phyloP scores from a whole-genome alignment of 148 eudicot genomes.

The Amaranthus hypochondriacus region DNA sequence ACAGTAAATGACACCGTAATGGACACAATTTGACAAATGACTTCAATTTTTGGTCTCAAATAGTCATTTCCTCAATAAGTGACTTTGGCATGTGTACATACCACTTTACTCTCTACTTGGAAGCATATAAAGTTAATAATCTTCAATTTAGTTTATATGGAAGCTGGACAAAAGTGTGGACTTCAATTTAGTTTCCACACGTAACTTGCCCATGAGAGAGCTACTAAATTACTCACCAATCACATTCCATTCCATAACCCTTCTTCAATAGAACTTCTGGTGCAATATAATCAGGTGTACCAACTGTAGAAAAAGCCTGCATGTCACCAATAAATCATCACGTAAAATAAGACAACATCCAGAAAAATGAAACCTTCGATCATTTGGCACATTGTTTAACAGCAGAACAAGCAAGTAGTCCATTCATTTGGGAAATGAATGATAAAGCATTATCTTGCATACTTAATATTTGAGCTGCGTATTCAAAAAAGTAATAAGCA shows the following conservation, averaged over 20 bases:
- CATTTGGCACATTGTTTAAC: slow-evolving; percentile 5
- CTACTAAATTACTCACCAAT: slow-evolving; percentile 59
- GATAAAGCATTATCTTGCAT: neutral
- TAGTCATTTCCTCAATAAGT: too few relatives aligned
- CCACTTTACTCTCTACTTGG: too few relatives aligned
- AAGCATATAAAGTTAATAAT: too few relatives aligned
- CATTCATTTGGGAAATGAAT: slow-evolving; percentile 1
- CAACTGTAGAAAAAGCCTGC: slow-evolving; percentile 97
- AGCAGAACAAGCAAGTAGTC: neutral
- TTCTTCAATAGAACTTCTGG: slow-evolving; percentile 93
- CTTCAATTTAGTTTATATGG: neutral
- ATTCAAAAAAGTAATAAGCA: neutral
- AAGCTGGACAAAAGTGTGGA: neutral
- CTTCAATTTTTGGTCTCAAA: too few relatives aligned
- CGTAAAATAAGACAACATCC: slow-evolving; percentile 11
- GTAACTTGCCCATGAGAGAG: neutral
- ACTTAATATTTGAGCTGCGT: neutral
- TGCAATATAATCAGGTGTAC: slow-evolving; percentile 97
- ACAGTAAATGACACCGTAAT: too few relatives aligned
- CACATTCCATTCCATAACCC: slow-evolving; percentile 93
- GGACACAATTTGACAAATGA: too few relatives aligned
- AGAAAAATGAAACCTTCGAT: neutral
- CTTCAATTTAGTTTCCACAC: neutral
- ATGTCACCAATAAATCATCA: slow-evolving; percentile 21
- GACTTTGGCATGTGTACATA: too few relatives aligned